Evolutionary conservation across 2,329 filamentous ascomycete genomes (phyloP), one percentile per base, ranked within the genome.

Genomic region (Passalora sequoiae): DNA sequence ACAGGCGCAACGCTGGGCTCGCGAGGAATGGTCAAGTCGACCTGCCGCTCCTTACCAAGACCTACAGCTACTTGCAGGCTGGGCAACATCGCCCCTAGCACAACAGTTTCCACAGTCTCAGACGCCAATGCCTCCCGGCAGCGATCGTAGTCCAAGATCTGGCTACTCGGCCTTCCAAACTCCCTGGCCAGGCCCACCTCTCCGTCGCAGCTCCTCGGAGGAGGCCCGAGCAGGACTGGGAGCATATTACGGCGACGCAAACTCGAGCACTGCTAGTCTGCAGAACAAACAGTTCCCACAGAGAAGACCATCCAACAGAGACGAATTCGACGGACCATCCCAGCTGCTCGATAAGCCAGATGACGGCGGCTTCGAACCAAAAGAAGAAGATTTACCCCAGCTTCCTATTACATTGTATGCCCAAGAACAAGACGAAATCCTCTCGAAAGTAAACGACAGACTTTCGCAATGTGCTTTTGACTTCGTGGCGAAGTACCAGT

Each of bases 401-500:
- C 78, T 92, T 22, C 87, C 87, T 35, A 89, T 86, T 58, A 87
- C 89, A 63, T 76, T 94, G 38, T 77, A 86, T 58, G 82, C 87
- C 41, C 81, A 88, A 66, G 87, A 94, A 67, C 87, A 94, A 71
- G 86, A 92, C 68, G 78, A 77, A 60, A 85, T 94, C 56, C 72
- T 92, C 44, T 79, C 78, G 44, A 78, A 83, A 65, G 86, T 92
- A 66, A 92, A 92, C 69, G 86, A 91, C 67, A 78, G 86, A 49
- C 73, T 94, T 33, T 89, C 86, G 17, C 84, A 85, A 65, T 92
- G 86, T 64, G 87, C 86, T 22, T 94, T 84, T 73, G 86, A 94
- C 68, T 94, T 94, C 66, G 83, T 94, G 58, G 87, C 87, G 57
- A 89, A 88, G 67, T 92, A 92, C 64, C 86, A 91, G 66, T 94